phyloP scores from a whole-genome alignment of 306 rosid species.

The Vicia faba region DNA sequence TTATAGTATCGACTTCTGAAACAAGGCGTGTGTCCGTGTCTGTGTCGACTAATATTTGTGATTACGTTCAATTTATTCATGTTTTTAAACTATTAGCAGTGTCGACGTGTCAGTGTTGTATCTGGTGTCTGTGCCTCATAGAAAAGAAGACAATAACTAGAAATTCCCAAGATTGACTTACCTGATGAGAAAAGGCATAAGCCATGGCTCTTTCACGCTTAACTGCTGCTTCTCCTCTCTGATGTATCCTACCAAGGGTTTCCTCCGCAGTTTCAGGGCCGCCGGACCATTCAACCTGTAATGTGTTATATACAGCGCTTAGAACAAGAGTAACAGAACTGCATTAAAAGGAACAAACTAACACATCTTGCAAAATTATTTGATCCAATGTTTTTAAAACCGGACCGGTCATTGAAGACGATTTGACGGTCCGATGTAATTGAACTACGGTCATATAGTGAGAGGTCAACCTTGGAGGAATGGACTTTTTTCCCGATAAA shows the following conservation, averaged over 20 bases:
- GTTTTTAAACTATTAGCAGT: too few relatives aligned
- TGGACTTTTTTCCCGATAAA: too few relatives aligned
- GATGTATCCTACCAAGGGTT: conserved; percentile 71
- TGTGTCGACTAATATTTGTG: too few relatives aligned
- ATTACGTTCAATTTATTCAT: too few relatives aligned
- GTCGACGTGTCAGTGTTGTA: too few relatives aligned
- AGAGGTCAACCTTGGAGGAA: too few relatives aligned
- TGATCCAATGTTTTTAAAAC: conserved; percentile 1
- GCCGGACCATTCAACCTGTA: conserved; percentile 82
- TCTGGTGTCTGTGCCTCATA: background rate
- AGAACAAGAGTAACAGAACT: conserved; percentile 31
- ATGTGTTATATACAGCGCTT: conserved; percentile 35
- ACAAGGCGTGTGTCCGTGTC: background rate
- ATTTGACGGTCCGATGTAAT: too few relatives aligned
- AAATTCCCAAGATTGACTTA: conserved; percentile 38
- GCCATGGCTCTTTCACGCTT: conserved; percentile 96
- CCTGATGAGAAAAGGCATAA: conserved; percentile 99
- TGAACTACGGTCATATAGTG: too few relatives aligned
- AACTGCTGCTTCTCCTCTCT: conserved; percentile 91
- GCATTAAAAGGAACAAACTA: conserved; percentile 21
- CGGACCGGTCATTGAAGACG: background rate
- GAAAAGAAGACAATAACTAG: background rate
- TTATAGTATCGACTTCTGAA: too few relatives aligned
- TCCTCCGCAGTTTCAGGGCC: conserved; percentile 90
- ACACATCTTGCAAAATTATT: background rate